Percentiles rank a stretch among this genome's conserved stretches.
These are phyloP conservation scores for Coemansia sp. DNA, from an alignment of 192 early-diverging fungal genomes.

Conservation along the genomic window DNA sequence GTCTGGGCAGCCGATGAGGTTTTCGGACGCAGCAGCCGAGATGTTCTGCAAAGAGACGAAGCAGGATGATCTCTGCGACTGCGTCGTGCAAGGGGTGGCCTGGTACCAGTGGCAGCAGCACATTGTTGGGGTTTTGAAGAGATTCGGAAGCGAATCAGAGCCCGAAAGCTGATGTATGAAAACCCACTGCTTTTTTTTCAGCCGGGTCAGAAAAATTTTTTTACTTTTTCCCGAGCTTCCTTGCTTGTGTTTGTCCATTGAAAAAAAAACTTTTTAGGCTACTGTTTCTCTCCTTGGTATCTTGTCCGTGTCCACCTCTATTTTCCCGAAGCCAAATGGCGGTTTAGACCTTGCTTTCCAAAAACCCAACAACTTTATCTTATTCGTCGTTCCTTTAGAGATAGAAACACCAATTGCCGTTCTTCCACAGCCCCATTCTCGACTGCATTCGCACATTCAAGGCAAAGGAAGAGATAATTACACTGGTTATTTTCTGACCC, in stretches of 20 bases:
- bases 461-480: too few relatives aligned
- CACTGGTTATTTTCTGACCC: too few relatives aligned
- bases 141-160: conserved; percentile 17
- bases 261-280: neutral
- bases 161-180: neutral
- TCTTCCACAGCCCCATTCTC: neutral
- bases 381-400: too few relatives aligned
- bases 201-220: neutral
- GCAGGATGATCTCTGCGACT: conserved; percentile 56
- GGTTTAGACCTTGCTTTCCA: too few relatives aligned
- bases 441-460: too few relatives aligned
- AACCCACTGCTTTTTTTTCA: conserved; percentile 1
- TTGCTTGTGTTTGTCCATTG: neutral
- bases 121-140: conserved; percentile 21
- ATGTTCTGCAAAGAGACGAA: conserved; percentile 47
- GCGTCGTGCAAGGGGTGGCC: conserved; percentile 44
- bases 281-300: neutral
- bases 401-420: neutral
- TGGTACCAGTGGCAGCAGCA: conserved; percentile 52
- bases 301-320: neutral
- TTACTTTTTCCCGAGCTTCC: neutral
- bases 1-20: conserved; percentile 15
- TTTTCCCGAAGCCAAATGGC: too few relatives aligned
- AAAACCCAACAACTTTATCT: too few relatives aligned
- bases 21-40: conserved; percentile 18